These are phyloP conservation scores for Leishmania braziliensis DNA, from an alignment of 208 protist genomes.

Conservation along the genomic window DNA sequence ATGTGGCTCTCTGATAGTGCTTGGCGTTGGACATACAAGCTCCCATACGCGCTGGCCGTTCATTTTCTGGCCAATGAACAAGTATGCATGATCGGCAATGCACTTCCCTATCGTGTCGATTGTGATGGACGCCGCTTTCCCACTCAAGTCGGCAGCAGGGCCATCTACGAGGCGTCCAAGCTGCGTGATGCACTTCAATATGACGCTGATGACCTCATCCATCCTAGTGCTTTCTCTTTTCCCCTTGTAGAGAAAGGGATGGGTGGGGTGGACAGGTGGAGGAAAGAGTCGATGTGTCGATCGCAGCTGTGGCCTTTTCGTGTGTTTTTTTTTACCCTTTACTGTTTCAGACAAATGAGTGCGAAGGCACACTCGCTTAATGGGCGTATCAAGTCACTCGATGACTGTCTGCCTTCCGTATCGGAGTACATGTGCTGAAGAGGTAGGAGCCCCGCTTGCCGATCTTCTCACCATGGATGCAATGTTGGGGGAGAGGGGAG, in stretches of 20 bases:
- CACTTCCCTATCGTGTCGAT: constrained; percentile 8
- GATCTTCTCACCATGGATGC: not conserved
- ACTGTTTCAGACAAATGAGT: not conserved
- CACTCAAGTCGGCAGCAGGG: not conserved
- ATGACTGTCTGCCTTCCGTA: not conserved
- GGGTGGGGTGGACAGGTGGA: not conserved
- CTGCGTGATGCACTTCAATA: constrained; percentile 9
- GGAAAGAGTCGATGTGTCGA: not conserved
- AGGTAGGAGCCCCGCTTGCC: not conserved
- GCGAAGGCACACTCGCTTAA: not conserved
- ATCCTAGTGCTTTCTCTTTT: constrained; percentile 8
- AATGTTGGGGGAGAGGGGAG: not conserved
- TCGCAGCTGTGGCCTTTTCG: not conserved
- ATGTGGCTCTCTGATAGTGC: not conserved
- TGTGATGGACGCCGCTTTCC: not conserved
- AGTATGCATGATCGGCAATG: constrained; percentile 6
- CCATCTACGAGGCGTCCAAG: constrained; percentile 1
- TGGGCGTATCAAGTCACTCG: not conserved
- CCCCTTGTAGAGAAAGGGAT: not conserved
- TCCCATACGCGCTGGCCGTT: constrained; percentile 12
- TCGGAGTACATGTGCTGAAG: not conserved
- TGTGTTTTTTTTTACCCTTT: not conserved
- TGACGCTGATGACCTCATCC: constrained; percentile 10
- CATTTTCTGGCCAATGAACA: not conserved
- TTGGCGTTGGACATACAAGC: constrained; percentile 3